These are phyloP conservation scores for Plantago elongata DNA, from an alignment of 257 asterid genomes.

Conservation along the genomic window DNA sequence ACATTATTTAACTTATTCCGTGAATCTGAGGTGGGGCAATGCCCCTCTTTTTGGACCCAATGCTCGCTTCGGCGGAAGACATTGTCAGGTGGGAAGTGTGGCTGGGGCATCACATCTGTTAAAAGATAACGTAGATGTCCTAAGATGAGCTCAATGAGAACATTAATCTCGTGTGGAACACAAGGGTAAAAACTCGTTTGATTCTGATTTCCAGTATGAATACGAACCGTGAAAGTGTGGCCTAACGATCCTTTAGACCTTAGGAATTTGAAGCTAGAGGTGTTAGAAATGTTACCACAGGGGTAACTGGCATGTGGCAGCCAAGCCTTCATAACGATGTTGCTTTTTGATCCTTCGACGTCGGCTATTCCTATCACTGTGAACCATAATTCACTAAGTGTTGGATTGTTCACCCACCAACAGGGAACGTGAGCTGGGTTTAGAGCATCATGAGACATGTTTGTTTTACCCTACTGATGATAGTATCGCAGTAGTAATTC, in stretches of 20 bases:
- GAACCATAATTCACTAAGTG: too few species aligned
- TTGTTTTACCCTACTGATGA: too few species aligned
- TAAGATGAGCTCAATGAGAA: slow-evolving; percentile 25
- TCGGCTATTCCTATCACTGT: too few species aligned
- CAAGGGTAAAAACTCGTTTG: slow-evolving; percentile 20
- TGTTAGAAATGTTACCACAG: slow-evolving; percentile 28
- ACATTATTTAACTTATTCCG: slow-evolving; percentile 81
- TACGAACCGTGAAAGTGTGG: slow-evolving; percentile 24
- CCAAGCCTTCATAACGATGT: too few species aligned
- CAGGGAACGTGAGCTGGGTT: too few species aligned
- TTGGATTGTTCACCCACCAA: too few species aligned
- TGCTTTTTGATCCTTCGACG: too few species aligned
- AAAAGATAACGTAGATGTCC: slow-evolving; percentile 46
- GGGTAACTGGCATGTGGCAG: slow-evolving; percentile 17
- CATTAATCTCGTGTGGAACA: slow-evolving; percentile 16
- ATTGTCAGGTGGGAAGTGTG: slow-evolving; percentile 54
- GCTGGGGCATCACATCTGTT: slow-evolving; percentile 60
- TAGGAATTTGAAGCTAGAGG: slow-evolving; percentile 31
- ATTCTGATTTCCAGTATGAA: slow-evolving; percentile 21
- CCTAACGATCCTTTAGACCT: slow-evolving; percentile 30
- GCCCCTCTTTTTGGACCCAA: slow-evolving; percentile 67
- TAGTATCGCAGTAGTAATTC: too few species aligned
- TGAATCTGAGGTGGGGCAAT: slow-evolving; percentile 66
- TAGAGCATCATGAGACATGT: too few species aligned
- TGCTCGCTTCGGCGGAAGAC: slow-evolving; percentile 54